Evolutionary conservation across 129 eudicot species (phyloP), one percentile per base, ranked within the genome.

Genomic region (Centaurea solstitialis): DNA sequence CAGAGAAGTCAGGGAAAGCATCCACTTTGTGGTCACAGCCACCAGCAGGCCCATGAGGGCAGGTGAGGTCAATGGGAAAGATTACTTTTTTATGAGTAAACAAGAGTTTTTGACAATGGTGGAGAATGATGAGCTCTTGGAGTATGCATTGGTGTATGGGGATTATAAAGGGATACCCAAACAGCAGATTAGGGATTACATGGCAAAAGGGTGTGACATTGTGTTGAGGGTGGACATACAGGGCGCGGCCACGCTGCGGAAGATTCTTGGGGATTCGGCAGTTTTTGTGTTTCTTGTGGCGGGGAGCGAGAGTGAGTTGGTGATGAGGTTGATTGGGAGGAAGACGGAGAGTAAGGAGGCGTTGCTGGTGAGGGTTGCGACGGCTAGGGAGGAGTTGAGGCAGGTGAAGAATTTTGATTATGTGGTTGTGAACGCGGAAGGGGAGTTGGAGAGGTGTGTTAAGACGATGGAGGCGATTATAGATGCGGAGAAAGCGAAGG

Each of bases 401-500:
- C 93, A 89, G 74, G 73, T 86, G 43, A 83, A 57, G 80, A 84
- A 86, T 45, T 91, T 91, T 66, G 97, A 91, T 91, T 91, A 89
- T 76, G 81, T 83, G 70, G 97, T 93, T 70, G 98, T 95, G 80
- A 94, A 94, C 79, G 88, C 86, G 53, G 90, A 90, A 74, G 99
- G 97, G 72, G 81, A 91, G 87, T 80, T 95, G 57, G 97, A 94
- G 78, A 79, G 70, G 4, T 84, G 97, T 62, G 98, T 94, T 65
- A 83, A 79, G 83, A 65, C 76, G 77, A 76, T 94, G 64, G 97
- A 89, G 72, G 89, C 98, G 7, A 94, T 94, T 7, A 92, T 93
- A 76, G 99, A 95, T 80, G 97, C 99, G 0, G 98, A 95, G 87
- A 92, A 91, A 80, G 98, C 98, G 62, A 92, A 85, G 72, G 97